phyloP scores from a whole-genome alignment of 2,329 filamentous ascomycete genomes.

The Calonectria multiphialidica region DNA sequence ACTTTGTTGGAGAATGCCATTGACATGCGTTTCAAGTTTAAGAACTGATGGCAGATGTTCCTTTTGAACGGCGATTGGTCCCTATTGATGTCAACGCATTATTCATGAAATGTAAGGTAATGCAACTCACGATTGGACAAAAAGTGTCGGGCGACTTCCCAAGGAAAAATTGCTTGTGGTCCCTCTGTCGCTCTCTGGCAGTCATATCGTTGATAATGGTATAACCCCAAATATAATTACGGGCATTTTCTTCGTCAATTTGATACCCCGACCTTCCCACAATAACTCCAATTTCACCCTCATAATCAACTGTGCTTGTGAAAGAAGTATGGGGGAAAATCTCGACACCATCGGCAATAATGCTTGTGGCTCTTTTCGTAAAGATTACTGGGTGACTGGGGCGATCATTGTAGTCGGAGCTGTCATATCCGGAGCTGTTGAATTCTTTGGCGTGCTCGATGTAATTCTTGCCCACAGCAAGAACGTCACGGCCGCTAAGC shows the following conservation, averaged over 20 bases:
- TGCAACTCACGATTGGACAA: neutral
- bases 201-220: conserved; percentile 68
- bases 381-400: conserved; percentile 68
- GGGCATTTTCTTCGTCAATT: conserved; percentile 57
- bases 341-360: conserved; percentile 60
- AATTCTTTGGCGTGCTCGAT: conserved; percentile 69
- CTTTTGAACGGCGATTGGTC: conserved; percentile 63
- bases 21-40: conserved; percentile 56
- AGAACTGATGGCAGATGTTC: conserved; percentile 56
- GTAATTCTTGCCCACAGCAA: conserved; percentile 70
- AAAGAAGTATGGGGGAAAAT: conserved; percentile 60
- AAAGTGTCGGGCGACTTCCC: conserved; percentile 64
- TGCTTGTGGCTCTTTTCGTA: conserved; percentile 65
- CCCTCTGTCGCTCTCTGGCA: conserved; percentile 62
- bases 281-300: conserved; percentile 69
- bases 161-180: conserved; percentile 71
- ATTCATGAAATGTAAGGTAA: too few relatives aligned
- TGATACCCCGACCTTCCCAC: conserved; percentile 62
- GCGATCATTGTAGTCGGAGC: conserved; percentile 63
- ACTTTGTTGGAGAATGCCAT: conserved; percentile 58
- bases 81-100: conserved; percentile 42
- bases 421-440: conserved; percentile 65
- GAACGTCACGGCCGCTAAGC: conserved; percentile 61
- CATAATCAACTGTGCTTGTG: conserved; percentile 64
- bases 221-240: conserved; percentile 66